A percentile compares a stretch with the other conserved stretches of the same genome.
Evolutionary conservation across 192 early-diverging fungal genomes (phyloP).

Genomic region (Polychytrium aggregatum): DNA sequence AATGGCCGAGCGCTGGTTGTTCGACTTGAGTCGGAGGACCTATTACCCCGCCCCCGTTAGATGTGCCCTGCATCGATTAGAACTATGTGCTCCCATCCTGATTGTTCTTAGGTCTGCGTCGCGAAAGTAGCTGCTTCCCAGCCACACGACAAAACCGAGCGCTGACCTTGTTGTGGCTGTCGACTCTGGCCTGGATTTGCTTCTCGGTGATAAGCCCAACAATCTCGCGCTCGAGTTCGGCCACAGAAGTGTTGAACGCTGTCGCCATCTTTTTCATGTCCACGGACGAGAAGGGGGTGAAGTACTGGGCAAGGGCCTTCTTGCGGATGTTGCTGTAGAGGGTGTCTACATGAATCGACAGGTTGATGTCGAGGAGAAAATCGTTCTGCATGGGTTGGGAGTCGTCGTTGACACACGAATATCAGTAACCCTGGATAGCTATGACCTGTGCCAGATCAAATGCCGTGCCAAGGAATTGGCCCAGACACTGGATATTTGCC

Average conservation of each 20-base stretch:
- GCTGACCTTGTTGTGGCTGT: conserved; percentile 82
- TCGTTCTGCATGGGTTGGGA: conserved; percentile 18
- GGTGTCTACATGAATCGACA: conserved; percentile 56
- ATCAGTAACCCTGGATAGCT: no score
- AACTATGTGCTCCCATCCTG: no score
- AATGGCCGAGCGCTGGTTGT: conserved; percentile 53
- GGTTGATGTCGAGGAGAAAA: conserved; percentile 57
- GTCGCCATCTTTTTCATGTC: conserved; percentile 68
- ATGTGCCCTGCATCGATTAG: no score
- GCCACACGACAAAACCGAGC: no score
- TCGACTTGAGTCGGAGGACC: conserved; percentile 57
- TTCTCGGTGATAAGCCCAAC: conserved; percentile 58
- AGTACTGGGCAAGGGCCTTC: conserved; percentile 72
- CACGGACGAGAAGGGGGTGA: conserved; percentile 65
- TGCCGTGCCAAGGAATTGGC: no score
- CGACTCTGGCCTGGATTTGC: conserved; percentile 65
- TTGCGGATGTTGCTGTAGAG: conserved; percentile 62
- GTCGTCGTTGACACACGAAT: background rate
- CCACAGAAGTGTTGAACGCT: conserved; percentile 51
- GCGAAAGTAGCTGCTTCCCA: no score
- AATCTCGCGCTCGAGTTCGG: conserved; percentile 57
- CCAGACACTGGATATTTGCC: no score
- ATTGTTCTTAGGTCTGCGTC: no score
- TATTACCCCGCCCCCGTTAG: no score
- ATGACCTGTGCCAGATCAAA: no score